These are phyloP conservation scores for Pestalotiopsis sp. DNA, from an alignment of 2,329 filamentous ascomycete species.

Conservation along the genomic window DNA sequence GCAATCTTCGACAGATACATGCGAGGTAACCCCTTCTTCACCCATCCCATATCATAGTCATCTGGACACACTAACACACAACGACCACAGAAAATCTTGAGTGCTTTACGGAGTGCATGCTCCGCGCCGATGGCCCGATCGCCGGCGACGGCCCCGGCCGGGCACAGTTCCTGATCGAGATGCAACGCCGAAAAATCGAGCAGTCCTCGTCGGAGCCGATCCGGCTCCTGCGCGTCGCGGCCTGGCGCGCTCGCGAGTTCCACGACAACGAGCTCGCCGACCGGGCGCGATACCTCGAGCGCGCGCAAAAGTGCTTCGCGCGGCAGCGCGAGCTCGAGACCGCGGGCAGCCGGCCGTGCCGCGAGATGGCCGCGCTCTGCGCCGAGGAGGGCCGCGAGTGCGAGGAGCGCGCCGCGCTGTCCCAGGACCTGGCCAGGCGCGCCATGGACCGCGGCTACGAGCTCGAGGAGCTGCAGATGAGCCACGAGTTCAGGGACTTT, in stretches of 20 bases:
- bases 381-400: not conserved
- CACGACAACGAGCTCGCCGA: not conserved
- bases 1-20: not conserved
- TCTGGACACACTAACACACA: not conserved
- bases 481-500: not conserved
- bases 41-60: not conserved
- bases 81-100: not conserved
- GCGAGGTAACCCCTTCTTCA: not conserved
- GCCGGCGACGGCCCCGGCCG: not conserved
- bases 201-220: not conserved
- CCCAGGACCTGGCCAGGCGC: not conserved
- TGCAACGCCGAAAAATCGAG: not conserved
- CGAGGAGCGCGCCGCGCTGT: not conserved
- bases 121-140: not conserved
- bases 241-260: not conserved
- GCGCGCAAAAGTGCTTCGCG: not conserved
- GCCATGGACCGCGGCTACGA: not conserved
- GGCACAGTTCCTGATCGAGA: not conserved
- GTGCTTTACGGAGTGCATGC: not conserved
- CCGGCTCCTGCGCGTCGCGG: not conserved
- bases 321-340: not conserved
- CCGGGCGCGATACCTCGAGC: not conserved
- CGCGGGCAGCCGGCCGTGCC: not conserved
- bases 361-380: not conserved
- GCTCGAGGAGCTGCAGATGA: not conserved